Evolutionary conservation across 257 asterid species (phyloP).

Genomic region (Lantana camara): DNA sequence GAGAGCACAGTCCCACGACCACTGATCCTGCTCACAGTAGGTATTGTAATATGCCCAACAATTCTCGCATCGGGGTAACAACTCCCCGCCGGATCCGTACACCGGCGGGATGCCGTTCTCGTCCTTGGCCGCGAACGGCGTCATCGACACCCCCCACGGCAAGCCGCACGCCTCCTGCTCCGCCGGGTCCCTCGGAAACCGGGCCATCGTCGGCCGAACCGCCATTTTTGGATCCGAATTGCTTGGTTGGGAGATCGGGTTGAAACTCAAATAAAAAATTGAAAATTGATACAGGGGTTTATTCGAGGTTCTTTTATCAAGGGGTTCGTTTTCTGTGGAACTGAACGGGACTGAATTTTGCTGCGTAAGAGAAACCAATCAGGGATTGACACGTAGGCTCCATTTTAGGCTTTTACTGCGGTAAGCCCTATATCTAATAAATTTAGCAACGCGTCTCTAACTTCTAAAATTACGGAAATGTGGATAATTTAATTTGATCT

Average conservation of each 20-base stretch:
- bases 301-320: conserved; percentile 24
- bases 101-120: conserved; percentile 81
- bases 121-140: conserved; percentile 88
- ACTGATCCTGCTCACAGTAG: conserved; percentile 92
- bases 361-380: conserved; percentile 31
- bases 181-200: conserved; percentile 73
- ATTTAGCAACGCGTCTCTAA: too few relatives aligned
- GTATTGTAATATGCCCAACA: conserved; percentile 95
- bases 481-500: too few relatives aligned
- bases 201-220: conserved; percentile 72
- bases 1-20: conserved; percentile 92
- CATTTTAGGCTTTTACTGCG: background rate
- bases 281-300: conserved; percentile 23
- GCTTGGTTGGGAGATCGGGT: conserved; percentile 11
- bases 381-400: conserved; percentile 25
- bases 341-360: conserved; percentile 4
- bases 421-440: too few relatives aligned
- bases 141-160: conserved; percentile 87
- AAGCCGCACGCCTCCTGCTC: conserved; percentile 76
- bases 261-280: background rate
- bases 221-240: conserved; percentile 63
- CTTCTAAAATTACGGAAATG: too few relatives aligned
- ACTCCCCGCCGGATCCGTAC: conserved; percentile 88
- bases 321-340: conserved; percentile 7
- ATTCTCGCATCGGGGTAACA: conserved; percentile 90